These are phyloP conservation scores for Marchantia paleacea DNA, from an alignment of 225 moss, liverwort and hornwort genomes.

Conservation along the genomic window DNA sequence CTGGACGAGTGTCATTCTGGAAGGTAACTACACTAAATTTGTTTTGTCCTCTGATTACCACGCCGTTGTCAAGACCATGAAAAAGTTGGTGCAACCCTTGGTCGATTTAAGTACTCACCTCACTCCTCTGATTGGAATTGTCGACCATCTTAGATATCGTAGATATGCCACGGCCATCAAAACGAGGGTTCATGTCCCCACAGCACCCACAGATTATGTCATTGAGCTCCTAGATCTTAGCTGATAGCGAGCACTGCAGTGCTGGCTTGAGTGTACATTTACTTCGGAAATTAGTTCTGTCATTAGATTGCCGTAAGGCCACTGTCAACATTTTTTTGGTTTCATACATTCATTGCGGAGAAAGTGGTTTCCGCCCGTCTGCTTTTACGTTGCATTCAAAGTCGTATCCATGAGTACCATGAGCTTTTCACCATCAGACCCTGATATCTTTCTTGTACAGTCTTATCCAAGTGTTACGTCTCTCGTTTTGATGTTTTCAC, in stretches of 20 bases:
- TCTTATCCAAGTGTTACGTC: too few relatives aligned
- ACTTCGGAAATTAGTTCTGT: constrained; percentile 16
- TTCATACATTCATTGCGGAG: constrained; percentile 8
- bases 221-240: constrained; percentile 91
- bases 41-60: constrained; percentile 71
- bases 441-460: too few relatives aligned
- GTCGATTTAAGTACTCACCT: constrained; percentile 48
- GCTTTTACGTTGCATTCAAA: too few relatives aligned
- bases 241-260: constrained; percentile 24
- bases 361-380: too few relatives aligned
- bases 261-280: constrained; percentile 35
- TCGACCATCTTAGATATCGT: constrained; percentile 52
- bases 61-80: constrained; percentile 56
- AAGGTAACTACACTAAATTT: constrained; percentile 72
- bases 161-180: neutral
- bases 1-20: constrained; percentile 68
- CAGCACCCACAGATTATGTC: constrained; percentile 50
- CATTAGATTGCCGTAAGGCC: neutral
- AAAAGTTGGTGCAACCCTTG: constrained; percentile 48
- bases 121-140: constrained; percentile 50
- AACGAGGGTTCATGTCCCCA: neutral
- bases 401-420: too few relatives aligned
- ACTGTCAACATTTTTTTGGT: constrained; percentile 4
- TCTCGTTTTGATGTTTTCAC: too few relatives aligned
- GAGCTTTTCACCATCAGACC: too few relatives aligned